phyloP scores from a whole-genome alignment of 2,329 filamentous ascomycete genomes.

The Chaetomium globosum region DNA sequence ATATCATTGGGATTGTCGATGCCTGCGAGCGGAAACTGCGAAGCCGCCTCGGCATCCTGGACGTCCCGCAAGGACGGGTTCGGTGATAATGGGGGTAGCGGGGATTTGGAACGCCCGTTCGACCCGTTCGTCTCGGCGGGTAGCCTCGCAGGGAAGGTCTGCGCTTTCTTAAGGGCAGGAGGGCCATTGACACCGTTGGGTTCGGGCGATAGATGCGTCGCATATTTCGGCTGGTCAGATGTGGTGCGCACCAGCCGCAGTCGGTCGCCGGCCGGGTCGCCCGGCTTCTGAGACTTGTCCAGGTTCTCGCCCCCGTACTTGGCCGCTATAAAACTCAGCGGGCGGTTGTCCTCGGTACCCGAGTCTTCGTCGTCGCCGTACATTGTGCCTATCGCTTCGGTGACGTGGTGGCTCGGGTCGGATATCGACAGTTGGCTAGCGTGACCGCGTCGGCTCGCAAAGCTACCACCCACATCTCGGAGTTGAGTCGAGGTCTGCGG shows the following conservation, averaged over 20 bases:
- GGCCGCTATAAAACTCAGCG: conserved; percentile 72
- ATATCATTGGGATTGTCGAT: conserved; percentile 88
- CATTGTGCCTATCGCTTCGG: conserved; percentile 87
- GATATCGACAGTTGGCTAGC: conserved; percentile 68
- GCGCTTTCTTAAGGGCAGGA: conserved; percentile 47
- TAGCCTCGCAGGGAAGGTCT: conserved; percentile 47
- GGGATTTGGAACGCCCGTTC: conserved; percentile 45
- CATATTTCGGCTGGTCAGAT: conserved; percentile 48
- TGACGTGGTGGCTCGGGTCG: conserved; percentile 91
- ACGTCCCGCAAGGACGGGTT: conserved; percentile 57
- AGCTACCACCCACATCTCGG: conserved; percentile 60
- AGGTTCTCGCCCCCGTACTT: conserved; percentile 58
- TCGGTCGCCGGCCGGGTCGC: conserved; percentile 46
- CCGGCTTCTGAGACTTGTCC: conserved; percentile 41
- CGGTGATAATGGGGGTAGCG: conserved; percentile 53
- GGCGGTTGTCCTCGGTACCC: conserved; percentile 54
- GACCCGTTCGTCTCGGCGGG: conserved; percentile 48
- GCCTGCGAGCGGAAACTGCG: conserved; percentile 82
- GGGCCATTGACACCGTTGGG: conserved; percentile 30
- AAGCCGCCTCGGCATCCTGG: conserved; percentile 58
- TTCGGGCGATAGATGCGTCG: conserved; percentile 38
- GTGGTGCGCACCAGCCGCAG: conserved; percentile 50
- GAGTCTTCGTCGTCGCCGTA: conserved; percentile 77
- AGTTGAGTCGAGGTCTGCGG: conserved; percentile 61
- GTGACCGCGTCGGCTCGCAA: conserved; percentile 62